phyloP scores from a whole-genome alignment of 2,329 filamentous ascomycete genomes.

The Malbranchea cinnamomea region DNA sequence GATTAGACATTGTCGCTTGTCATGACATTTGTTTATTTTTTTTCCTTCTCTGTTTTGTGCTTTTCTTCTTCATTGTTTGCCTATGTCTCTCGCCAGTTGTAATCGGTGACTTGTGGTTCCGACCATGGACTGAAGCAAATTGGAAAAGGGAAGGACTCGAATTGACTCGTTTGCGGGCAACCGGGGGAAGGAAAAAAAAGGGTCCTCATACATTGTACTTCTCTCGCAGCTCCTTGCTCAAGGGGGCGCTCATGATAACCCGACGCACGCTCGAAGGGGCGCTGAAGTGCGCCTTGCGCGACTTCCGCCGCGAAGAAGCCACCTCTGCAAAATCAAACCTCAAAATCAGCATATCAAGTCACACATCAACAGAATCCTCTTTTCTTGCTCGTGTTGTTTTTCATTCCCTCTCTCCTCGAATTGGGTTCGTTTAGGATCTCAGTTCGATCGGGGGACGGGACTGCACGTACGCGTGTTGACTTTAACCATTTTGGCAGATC shows the following conservation, averaged over 20 bases:
- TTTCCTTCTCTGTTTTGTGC: neutral
- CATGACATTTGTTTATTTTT: neutral
- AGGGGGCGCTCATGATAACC: conserved; percentile 89
- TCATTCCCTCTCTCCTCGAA: neutral
- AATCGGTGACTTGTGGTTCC: too few relatives aligned
- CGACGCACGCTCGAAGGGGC: conserved; percentile 90
- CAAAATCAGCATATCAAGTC: too few relatives aligned
- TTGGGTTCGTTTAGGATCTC: too few relatives aligned
- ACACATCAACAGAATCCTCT: neutral
- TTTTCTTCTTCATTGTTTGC: neutral
- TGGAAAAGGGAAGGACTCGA: conserved; percentile 1
- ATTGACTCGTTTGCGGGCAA: neutral
- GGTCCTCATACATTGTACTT: conserved; percentile 77
- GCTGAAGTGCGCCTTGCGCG: conserved; percentile 94
- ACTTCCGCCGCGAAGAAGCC: conserved; percentile 85
- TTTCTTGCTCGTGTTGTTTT: neutral
- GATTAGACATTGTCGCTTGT: too few relatives aligned
- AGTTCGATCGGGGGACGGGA: too few relatives aligned
- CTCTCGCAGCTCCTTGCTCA: conserved; percentile 94
- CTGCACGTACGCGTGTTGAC: conserved; percentile 19
- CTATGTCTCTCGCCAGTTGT: too few relatives aligned
- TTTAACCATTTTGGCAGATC: conserved; percentile 20
- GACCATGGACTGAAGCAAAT: too few relatives aligned
- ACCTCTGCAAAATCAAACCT: conserved; percentile 16
- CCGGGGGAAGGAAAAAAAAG: conserved; percentile 1